A percentile compares a stretch with the other conserved stretches of the same genome.
Conservation (phyloP, 495 filamentous ascomycete species). For the Aspergillus sclerotiicarbonarius region DNA sequence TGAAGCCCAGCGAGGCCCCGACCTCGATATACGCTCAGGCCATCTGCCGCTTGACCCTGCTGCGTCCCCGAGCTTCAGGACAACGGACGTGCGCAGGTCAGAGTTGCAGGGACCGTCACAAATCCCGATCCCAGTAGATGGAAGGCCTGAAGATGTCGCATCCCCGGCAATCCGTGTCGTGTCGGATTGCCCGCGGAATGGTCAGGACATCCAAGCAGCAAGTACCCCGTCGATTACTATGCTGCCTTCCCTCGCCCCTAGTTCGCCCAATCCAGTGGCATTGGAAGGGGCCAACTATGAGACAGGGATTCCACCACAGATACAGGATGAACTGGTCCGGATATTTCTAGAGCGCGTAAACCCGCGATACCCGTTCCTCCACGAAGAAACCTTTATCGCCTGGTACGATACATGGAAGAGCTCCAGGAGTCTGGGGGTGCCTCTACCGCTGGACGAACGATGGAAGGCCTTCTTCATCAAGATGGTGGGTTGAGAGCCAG, state of each 20-base stretch:
- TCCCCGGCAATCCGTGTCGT: background rate
- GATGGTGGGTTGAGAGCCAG: slow-evolving; percentile 9
- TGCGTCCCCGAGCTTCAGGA: too few relatives aligned
- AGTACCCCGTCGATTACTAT: background rate
- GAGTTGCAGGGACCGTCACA: background rate
- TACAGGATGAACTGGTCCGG: slow-evolving; percentile 11
- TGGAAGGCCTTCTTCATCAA: slow-evolving; percentile 23
- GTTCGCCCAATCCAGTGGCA: background rate
- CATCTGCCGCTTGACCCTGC: too few relatives aligned
- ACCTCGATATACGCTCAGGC: background rate
- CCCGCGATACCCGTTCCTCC: slow-evolving; percentile 25
- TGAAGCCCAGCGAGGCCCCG: background rate
- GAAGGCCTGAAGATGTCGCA: background rate
- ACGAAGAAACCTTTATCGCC: slow-evolving; percentile 15
- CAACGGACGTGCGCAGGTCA: background rate
- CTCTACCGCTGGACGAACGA: slow-evolving; percentile 1
- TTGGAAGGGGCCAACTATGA: background rate
- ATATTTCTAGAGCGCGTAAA: slow-evolving; percentile 24
- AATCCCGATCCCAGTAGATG: background rate
- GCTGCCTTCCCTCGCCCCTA: background rate
- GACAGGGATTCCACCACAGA: background rate
- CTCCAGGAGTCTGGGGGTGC: background rate
- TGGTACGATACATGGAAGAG: slow-evolving; percentile 24
- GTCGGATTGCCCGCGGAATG: background rate
- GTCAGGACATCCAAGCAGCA: background rate